Evolutionary conservation across 2,329 filamentous ascomycete genomes (phyloP).

Genomic region (Parafenestella ontariensis): DNA sequence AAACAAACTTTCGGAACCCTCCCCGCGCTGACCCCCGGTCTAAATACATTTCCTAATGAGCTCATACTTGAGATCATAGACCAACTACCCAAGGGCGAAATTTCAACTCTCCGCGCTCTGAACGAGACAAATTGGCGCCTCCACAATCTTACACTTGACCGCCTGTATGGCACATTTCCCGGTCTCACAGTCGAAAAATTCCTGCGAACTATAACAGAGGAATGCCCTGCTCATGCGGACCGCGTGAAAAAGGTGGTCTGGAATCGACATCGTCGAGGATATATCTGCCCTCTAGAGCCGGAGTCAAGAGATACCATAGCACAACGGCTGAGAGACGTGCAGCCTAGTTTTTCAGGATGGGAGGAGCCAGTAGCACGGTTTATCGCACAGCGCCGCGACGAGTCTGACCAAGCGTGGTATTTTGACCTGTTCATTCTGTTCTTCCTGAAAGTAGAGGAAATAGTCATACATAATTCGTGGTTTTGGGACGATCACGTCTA

Average conservation of each 20-base stretch:
- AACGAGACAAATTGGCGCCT: conserved; percentile 7
- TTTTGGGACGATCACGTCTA: conserved; percentile 13
- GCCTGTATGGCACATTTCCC: conserved; percentile 7
- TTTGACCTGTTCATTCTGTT: conserved; percentile 18
- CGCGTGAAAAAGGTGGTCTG: conserved; percentile 10
- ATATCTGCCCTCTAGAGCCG: not conserved
- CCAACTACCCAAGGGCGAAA: conserved; percentile 1
- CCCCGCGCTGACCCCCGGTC: too few species aligned
- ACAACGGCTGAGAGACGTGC: not conserved
- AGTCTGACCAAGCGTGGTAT: conserved; percentile 7
- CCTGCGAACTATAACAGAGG: conserved; percentile 7
- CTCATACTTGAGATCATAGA: conserved; percentile 9
- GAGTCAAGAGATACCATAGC: not conserved
- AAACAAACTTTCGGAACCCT: too few species aligned
- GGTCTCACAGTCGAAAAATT: conserved; percentile 8
- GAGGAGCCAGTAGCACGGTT: too few species aligned
- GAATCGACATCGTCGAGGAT: conserved; percentile 1
- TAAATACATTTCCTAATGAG: conserved; percentile 12
- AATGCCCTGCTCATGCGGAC: not conserved
- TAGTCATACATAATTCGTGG: conserved; percentile 8
- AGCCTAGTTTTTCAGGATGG: not conserved
- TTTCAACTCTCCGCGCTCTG: conserved; percentile 2
- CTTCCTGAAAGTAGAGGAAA: conserved; percentile 5
- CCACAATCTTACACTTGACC: conserved; percentile 6
- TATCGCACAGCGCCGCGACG: not conserved